phyloP scores from a whole-genome alignment of 805 yeast species.

The Metschnikowia arizonensis region DNA sequence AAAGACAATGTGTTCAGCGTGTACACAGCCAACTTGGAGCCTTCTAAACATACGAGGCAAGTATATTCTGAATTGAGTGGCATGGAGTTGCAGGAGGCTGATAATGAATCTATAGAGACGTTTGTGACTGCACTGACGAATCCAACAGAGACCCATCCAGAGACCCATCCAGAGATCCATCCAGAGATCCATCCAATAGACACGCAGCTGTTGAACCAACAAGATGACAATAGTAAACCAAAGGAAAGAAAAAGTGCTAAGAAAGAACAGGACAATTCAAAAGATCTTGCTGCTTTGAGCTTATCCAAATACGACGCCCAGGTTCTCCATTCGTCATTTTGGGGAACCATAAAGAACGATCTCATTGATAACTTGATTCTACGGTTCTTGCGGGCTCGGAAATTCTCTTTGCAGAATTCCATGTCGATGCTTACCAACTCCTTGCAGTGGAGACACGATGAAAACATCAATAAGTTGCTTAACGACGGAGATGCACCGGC shows the following conservation, averaged over 20 bases:
- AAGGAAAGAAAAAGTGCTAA: constrained; percentile 15
- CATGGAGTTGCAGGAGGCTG: constrained; percentile 15
- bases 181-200: background rate
- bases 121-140: constrained; percentile 18
- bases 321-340: constrained; percentile 49
- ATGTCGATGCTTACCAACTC: constrained; percentile 70
- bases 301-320: constrained; percentile 50
- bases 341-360: constrained; percentile 64
- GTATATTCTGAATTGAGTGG: constrained; percentile 21
- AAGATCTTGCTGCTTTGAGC: constrained; percentile 20
- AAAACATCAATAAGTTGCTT: constrained; percentile 53
- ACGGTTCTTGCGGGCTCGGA: constrained; percentile 81
- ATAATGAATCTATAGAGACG: constrained; percentile 27
- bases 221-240: constrained; percentile 10
- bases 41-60: constrained; percentile 21
- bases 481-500: constrained; percentile 68
- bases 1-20: constrained; percentile 24
- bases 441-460: constrained; percentile 70
- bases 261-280: constrained; percentile 22
- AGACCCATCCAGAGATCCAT: no score
- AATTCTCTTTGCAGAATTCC: constrained; percentile 70
- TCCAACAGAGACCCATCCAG: background rate
- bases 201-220: background rate
- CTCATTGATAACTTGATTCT: constrained; percentile 74
- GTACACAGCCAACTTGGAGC: constrained; percentile 22